These are phyloP conservation scores for Fusarium nematophilum DNA, from an alignment of 2,329 filamentous ascomycete species.

Conservation along the genomic window DNA sequence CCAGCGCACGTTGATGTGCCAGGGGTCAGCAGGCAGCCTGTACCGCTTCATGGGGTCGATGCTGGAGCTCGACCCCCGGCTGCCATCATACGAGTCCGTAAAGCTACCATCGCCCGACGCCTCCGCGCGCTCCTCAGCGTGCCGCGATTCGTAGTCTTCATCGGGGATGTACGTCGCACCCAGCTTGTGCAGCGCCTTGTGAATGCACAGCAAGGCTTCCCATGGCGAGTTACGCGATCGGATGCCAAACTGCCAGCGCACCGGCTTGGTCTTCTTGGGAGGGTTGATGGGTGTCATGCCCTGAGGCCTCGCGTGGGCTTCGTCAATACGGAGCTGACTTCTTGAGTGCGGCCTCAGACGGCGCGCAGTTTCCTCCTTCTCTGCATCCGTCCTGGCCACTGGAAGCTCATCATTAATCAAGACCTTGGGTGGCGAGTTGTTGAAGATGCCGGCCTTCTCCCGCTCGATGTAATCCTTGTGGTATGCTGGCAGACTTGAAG, in stretches of 20 bases:
- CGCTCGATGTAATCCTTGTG: slow-evolving; percentile 92
- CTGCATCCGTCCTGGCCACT: slow-evolving; percentile 70
- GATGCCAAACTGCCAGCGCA: slow-evolving; percentile 98
- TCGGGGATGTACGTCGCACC: slow-evolving; percentile 87
- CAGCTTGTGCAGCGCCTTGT: slow-evolving; percentile 88
- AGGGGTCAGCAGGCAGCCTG: slow-evolving; percentile 90
- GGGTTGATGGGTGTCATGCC: slow-evolving; percentile 72
- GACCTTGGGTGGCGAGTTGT: slow-evolving; percentile 55
- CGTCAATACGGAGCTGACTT: slow-evolving; percentile 76
- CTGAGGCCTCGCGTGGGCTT: slow-evolving; percentile 67
- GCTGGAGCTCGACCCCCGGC: slow-evolving; percentile 52
- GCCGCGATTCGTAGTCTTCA: slow-evolving; percentile 65
- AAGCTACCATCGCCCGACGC: slow-evolving; percentile 55
- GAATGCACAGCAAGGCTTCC: slow-evolving; percentile 94
- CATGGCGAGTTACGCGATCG: slow-evolving; percentile 92
- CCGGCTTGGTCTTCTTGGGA: slow-evolving; percentile 79
- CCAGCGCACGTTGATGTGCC: slow-evolving; percentile 93
- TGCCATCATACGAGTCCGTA: slow-evolving; percentile 52
- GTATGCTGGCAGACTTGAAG: slow-evolving; percentile 89
- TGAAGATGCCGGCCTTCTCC: slow-evolving; percentile 64
- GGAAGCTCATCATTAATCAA: slow-evolving; percentile 60
- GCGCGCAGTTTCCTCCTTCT: slow-evolving; percentile 83
- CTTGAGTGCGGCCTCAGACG: slow-evolving; percentile 88
- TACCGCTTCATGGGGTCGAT: slow-evolving; percentile 73
- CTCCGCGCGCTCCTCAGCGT: slow-evolving; percentile 55